A percentile compares a stretch with the other conserved stretches of the same genome.
Conservation (phyloP, 2,329 filamentous ascomycete genomes). For the Ophiocordyceps camponoti-floridani region DNA sequence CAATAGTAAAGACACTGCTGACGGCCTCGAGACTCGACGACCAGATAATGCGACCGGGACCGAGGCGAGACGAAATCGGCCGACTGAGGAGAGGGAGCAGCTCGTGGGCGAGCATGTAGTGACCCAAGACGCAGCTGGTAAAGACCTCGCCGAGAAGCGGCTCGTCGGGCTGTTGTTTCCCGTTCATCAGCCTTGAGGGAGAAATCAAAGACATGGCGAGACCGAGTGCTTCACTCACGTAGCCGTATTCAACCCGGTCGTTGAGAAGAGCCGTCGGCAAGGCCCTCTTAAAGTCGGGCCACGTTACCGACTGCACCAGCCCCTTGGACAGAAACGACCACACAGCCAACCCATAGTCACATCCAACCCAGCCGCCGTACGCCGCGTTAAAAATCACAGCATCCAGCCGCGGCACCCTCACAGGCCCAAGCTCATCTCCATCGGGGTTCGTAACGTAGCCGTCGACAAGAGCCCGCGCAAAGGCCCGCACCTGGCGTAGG, state of each 20-base stretch:
- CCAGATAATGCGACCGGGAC: conserved; percentile 63
- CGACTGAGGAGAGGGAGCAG: conserved; percentile 56
- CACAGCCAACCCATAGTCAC: conserved; percentile 48
- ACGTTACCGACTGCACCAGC: conserved; percentile 51
- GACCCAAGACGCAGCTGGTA: conserved; percentile 83
- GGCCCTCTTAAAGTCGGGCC: conserved; percentile 59
- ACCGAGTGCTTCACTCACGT: conserved; percentile 9
- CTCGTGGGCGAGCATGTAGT: conserved; percentile 75
- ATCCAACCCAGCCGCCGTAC: conserved; percentile 68
- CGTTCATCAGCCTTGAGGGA: no score
- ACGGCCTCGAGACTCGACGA: conserved; percentile 63
- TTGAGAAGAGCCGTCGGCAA: conserved; percentile 26
- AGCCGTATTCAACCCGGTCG: conserved; percentile 16
- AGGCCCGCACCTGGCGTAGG: conserved; percentile 28
- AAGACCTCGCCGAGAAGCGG: conserved; percentile 66
- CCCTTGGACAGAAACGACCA: conserved; percentile 36
- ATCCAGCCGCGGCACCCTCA: conserved; percentile 54
- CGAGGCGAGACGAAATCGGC: conserved; percentile 13
- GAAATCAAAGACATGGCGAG: no score
- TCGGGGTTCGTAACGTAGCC: conserved; percentile 27
- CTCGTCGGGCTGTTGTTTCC: conserved; percentile 27
- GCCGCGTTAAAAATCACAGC: conserved; percentile 74
- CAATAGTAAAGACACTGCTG: conserved; percentile 31
- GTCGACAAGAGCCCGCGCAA: conserved; percentile 26
- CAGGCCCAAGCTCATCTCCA: conserved; percentile 18